Evolutionary conservation across 306 rosid species (phyloP).

Genomic region (Quercus mongolica): DNA sequence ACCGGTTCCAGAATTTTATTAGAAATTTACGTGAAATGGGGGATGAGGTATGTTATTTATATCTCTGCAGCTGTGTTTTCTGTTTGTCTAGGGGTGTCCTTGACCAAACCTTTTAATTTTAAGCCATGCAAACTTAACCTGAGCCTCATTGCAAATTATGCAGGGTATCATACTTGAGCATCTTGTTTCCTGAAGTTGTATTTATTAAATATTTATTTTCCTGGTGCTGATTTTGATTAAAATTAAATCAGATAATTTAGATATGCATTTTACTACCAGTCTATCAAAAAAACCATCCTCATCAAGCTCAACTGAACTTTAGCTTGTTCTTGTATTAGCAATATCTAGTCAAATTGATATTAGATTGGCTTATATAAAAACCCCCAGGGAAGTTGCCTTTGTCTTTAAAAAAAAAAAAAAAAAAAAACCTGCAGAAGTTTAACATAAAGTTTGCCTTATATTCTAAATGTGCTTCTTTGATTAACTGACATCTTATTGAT

Average conservation of each 20-base stretch:
- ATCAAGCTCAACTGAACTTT: neutral
- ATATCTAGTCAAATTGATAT: neutral
- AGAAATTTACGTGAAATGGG: conserved; percentile 63
- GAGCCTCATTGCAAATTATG: neutral
- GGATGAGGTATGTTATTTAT: conserved; percentile 43
- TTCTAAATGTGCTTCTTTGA: neutral
- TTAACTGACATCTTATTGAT: conserved; percentile 17
- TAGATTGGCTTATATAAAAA: neutral
- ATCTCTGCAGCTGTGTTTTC: neutral
- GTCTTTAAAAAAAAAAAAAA: too few species aligned
- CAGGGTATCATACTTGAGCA: neutral
- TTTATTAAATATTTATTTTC: neutral
- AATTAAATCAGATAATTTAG: neutral
- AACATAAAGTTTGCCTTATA: neutral
- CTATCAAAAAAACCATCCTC: neutral
- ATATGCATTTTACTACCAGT: neutral
- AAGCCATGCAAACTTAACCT: neutral
- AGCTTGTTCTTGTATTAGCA: conserved; percentile 12
- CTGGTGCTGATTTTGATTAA: neutral
- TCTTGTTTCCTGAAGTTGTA: neutral
- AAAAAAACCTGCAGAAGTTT: too few species aligned
- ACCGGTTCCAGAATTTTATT: conserved; percentile 61
- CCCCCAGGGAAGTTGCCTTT: neutral
- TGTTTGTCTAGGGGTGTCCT: neutral
- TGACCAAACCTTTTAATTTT: neutral